Base-by-base conservation (phyloP, 2,329 filamentous ascomycete genomes). In the Aureobasidium mangrovei region DNA sequence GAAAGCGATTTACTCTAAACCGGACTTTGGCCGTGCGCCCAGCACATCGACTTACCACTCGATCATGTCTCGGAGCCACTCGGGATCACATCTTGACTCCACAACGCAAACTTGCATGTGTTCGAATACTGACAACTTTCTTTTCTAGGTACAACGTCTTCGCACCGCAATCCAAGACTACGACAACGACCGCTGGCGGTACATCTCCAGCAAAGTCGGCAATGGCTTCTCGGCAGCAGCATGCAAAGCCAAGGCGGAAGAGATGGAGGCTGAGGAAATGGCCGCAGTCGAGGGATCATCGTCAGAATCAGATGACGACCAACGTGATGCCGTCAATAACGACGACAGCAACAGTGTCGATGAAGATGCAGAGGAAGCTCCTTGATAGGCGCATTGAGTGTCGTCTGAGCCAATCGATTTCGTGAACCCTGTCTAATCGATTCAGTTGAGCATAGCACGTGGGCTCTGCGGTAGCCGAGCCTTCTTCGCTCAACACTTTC, bases 181-280 rank as follows among this genome's bases (percentile, higher is more conserved):
- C 74, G 88, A 93, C 66, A 87, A 86, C 72, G 90, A 95, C 69
- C 89, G 89, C 67, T 96, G 91, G 91, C 85, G 89, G 62, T 88
- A 94, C 65, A 84, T 95, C 59, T 86, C 91, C 57, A 86, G 87
- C 65, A 95, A 95, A 72, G 86, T 96, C 63, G 91, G 91, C 58
- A 87, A 84, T 48, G 90, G 91, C 44, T 94, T 95, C 67, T 93
- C 89, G 36, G 88, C 91, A 39, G 81, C 83, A 35, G 88, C 90
- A 42, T 96, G 91, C 72, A 85, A 86, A 69, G 89, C 95, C 65
- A 85, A 89, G 63, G 85, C 84, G 32, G 73, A 79, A 56, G 80
- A 88, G 70, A 70, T 91, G 40, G 58, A 61, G 27, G 58, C 57
- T 42, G 59, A 65, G 46, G 60, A 61, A 3, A 44, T 53, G 49